Conservation (phyloP, 225 moss, liverwort and hornwort species). For the Anthoceros angustus region DNA sequence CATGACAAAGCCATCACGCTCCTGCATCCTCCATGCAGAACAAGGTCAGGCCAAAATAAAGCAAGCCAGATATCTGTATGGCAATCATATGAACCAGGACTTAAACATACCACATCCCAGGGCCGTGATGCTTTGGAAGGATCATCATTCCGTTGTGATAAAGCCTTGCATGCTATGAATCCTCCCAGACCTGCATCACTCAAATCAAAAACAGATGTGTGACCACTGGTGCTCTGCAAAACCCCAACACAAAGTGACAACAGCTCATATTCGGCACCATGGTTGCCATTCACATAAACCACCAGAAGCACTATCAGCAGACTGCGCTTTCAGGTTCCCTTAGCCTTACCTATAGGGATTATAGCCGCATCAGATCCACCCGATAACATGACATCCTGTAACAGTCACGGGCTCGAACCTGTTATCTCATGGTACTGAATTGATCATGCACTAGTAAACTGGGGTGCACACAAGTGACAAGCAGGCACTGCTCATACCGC, state of each 20-base stretch:
- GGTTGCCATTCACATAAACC: no score
- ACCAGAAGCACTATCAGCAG: neutral
- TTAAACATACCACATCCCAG: constrained; percentile 57
- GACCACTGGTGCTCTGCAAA: neutral
- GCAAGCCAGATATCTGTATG: neutral
- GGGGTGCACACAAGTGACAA: neutral
- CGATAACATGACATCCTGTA: constrained; percentile 80
- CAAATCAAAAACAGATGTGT: constrained; percentile 3
- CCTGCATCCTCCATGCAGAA: constrained; percentile 21
- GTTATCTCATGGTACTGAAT: no score
- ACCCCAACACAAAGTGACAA: no score
- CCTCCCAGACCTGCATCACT: constrained; percentile 62
- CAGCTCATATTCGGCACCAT: no score
- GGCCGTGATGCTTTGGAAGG: constrained; percentile 76
- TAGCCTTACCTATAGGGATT: constrained; percentile 70
- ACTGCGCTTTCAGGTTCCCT: neutral
- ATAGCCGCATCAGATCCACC: constrained; percentile 96
- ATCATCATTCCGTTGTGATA: constrained; percentile 73
- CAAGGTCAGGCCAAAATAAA: neutral
- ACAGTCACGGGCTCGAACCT: neutral
- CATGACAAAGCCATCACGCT: constrained; percentile 87
- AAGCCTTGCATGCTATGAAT: constrained; percentile 79
- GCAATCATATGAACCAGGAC: neutral
- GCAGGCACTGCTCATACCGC: constrained; percentile 10
- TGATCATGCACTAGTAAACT: neutral